phyloP scores from a whole-genome alignment of 768 basidiomycete species.

The Boletus bicolor region DNA sequence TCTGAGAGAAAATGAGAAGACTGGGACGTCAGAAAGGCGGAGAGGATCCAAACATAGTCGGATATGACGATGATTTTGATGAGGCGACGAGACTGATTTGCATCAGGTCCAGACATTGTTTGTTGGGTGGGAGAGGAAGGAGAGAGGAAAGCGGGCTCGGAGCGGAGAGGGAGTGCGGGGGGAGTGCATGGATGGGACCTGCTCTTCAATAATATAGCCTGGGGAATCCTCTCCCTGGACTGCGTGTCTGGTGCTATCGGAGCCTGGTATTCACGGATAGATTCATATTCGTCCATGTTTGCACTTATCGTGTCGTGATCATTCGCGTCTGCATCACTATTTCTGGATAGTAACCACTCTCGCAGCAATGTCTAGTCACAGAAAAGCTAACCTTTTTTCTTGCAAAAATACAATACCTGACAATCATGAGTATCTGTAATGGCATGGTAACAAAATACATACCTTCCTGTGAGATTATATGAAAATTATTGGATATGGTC shows the following conservation, averaged over 20 bases:
- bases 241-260: neutral
- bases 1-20: conserved; percentile 19
- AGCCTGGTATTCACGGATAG: neutral
- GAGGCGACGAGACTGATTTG: neutral
- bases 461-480: conserved; percentile 1
- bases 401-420: neutral
- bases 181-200: conserved; percentile 27
- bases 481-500: neutral
- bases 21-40: neutral
- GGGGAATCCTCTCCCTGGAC: neutral
- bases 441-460: neutral
- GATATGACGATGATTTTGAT: conserved; percentile 28
- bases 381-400: no score
- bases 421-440: neutral
- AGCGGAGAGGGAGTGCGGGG: conserved; percentile 2
- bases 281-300: neutral
- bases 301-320: neutral
- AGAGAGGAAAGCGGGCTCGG: neutral
- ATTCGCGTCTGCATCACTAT: neutral
- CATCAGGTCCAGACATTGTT: conserved; percentile 21
- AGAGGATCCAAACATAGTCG: conserved; percentile 28
- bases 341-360: neutral
- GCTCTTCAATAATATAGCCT: conserved; percentile 24
- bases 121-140: neutral
- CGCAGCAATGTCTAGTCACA: neutral